Evolutionary conservation across 495 filamentous ascomycete species (phyloP).

Genomic region (Tuber indicum): DNA sequence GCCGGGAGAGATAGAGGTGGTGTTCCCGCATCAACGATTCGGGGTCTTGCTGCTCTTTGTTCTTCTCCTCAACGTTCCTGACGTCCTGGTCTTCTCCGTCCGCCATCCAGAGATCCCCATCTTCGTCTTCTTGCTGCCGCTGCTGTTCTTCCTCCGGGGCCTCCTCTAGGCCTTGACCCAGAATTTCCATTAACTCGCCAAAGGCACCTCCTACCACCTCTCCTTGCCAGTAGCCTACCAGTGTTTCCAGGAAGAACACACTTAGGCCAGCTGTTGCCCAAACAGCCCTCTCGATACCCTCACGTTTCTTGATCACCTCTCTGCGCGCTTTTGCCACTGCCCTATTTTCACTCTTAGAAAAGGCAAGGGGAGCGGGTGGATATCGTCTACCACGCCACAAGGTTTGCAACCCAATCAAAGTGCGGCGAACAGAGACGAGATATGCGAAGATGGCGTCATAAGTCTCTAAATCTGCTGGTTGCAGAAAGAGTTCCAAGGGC

Average conservation of each 20-base stretch:
- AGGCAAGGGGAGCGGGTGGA: slow-evolving; percentile 58
- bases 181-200: slow-evolving; percentile 21
- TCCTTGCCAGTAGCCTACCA: slow-evolving; percentile 78
- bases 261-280: slow-evolving; percentile 83
- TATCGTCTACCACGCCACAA: slow-evolving; percentile 78
- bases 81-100: neutral
- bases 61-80: slow-evolving; percentile 1
- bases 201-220: slow-evolving; percentile 75
- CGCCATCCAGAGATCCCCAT: slow-evolving; percentile 1
- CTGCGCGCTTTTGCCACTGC: slow-evolving; percentile 53
- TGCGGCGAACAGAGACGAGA: slow-evolving; percentile 71
- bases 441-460: slow-evolving; percentile 85
- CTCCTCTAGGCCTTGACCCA: slow-evolving; percentile 54
- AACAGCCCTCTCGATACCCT: slow-evolving; percentile 61
- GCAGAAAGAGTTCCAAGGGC: slow-evolving; percentile 81
- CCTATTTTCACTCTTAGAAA: slow-evolving; percentile 47
- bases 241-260: slow-evolving; percentile 78
- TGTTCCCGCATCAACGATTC: slow-evolving; percentile 77
- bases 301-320: slow-evolving; percentile 54
- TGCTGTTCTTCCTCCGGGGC: slow-evolving; percentile 45
- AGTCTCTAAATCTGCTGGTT: slow-evolving; percentile 60
- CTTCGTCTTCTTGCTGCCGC: slow-evolving; percentile 13
- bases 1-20: slow-evolving; percentile 60
- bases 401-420: slow-evolving; percentile 71
- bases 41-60: slow-evolving; percentile 60